Conservation (phyloP, 495 filamentous ascomycete genomes). For the Letharia lupina region DNA sequence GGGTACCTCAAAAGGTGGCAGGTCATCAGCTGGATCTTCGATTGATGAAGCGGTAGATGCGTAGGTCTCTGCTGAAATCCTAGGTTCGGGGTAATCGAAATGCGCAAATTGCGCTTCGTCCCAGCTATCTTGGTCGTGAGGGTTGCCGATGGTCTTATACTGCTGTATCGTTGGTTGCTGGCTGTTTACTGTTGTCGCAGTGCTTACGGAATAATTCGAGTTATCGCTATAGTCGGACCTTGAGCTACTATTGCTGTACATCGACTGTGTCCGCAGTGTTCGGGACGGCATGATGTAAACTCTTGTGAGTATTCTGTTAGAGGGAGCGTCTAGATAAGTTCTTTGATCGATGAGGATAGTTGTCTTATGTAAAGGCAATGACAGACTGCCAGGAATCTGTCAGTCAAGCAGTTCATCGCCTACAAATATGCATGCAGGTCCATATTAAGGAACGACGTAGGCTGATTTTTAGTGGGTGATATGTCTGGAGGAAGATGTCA, state of each 20-base stretch:
- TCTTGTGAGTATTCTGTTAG: background rate
- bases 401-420: background rate
- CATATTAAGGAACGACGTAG: background rate
- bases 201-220: constrained; percentile 59
- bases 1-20: constrained; percentile 50
- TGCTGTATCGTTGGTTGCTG: constrained; percentile 43
- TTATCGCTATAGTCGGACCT: constrained; percentile 54
- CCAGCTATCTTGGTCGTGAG: constrained; percentile 26
- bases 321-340: background rate
- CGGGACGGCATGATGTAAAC: constrained; percentile 17
- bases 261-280: constrained; percentile 2
- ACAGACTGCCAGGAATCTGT: background rate
- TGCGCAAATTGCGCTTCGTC: constrained; percentile 32
- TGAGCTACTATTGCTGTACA: constrained; percentile 37
- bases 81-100: constrained; percentile 41
- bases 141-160: constrained; percentile 8
- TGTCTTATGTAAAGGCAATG: background rate
- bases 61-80: constrained; percentile 69
- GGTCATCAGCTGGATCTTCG: constrained; percentile 50
- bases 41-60: constrained; percentile 62
- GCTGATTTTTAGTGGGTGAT: background rate
- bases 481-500: background rate
- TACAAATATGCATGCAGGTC: background rate
- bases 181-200: constrained; percentile 58
- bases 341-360: background rate